Conservation (phyloP, 2,329 filamentous ascomycete species). For the Ophiostoma populinum region DNA sequence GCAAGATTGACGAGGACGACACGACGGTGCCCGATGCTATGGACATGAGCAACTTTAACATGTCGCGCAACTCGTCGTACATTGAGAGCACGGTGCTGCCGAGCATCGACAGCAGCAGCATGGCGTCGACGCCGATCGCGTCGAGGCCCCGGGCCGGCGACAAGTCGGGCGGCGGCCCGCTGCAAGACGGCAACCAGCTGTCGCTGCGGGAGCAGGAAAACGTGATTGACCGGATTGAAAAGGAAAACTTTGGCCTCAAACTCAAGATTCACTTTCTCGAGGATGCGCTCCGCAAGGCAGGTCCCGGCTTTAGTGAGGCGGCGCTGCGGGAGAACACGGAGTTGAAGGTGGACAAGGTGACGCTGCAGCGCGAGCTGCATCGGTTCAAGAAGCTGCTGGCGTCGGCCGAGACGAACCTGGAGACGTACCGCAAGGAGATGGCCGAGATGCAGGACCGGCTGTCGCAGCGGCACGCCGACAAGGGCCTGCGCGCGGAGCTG, state of each 20-base stretch:
- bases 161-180: constrained; percentile 44
- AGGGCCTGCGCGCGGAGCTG: constrained; percentile 45
- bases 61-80: constrained; percentile 47
- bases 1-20: constrained; percentile 51
- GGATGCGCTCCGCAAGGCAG: constrained; percentile 71
- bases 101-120: constrained; percentile 61
- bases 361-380: constrained; percentile 73
- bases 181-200: constrained; percentile 77
- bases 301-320: constrained; percentile 75
- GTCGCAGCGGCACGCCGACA: constrained; percentile 57
- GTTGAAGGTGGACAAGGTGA: constrained; percentile 81
- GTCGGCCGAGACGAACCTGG: constrained; percentile 71
- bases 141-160: constrained; percentile 41
- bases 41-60: constrained; percentile 54
- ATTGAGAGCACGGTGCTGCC: constrained; percentile 58
- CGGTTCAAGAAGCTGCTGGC: constrained; percentile 72
- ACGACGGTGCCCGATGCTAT: constrained; percentile 38
- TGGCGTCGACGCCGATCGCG: constrained; percentile 65
- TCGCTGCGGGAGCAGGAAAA: constrained; percentile 90
- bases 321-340: constrained; percentile 91
- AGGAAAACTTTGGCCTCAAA: constrained; percentile 95
- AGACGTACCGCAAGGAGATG: constrained; percentile 67
- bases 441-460: constrained; percentile 67
- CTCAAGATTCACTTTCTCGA: constrained; percentile 95
- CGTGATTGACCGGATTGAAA: constrained; percentile 88